Conservation (phyloP, 1,139 yeast species). For the Saccharomyces hybrid region DNA sequence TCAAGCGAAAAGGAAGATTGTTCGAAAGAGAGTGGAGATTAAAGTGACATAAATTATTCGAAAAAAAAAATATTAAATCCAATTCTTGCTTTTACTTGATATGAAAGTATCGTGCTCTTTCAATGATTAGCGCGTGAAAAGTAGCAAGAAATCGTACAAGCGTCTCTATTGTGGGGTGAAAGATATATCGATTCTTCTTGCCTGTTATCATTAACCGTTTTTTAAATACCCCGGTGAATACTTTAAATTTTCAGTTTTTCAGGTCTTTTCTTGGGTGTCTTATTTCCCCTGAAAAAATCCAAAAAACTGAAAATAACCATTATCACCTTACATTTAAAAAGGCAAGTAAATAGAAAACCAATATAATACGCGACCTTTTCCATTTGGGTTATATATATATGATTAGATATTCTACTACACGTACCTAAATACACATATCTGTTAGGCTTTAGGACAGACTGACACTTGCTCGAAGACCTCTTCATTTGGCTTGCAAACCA, state of each 20-base stretch:
- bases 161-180: too few species aligned
- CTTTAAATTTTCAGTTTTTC: neutral
- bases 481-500: constrained; percentile 46
- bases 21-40: neutral
- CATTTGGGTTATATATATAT: neutral
- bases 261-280: neutral
- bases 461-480: neutral
- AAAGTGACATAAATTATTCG: neutral
- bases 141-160: too few species aligned
- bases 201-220: neutral
- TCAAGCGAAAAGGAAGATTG: neutral
- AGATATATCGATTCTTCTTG: neutral
- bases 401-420: neutral
- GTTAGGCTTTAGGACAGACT: neutral
- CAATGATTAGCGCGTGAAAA: too few species aligned
- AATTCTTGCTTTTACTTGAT: neutral
- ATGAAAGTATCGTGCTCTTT: too few species aligned
- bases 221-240: neutral
- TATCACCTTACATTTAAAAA: neutral
- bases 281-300: neutral
- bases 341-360: neutral
- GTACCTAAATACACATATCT: neutral
- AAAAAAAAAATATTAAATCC: neutral
- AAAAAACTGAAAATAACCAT: neutral
- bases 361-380: neutral